phyloP scores from a whole-genome alignment of 768 basidiomycete genomes.

The Termitomyces sp. region DNA sequence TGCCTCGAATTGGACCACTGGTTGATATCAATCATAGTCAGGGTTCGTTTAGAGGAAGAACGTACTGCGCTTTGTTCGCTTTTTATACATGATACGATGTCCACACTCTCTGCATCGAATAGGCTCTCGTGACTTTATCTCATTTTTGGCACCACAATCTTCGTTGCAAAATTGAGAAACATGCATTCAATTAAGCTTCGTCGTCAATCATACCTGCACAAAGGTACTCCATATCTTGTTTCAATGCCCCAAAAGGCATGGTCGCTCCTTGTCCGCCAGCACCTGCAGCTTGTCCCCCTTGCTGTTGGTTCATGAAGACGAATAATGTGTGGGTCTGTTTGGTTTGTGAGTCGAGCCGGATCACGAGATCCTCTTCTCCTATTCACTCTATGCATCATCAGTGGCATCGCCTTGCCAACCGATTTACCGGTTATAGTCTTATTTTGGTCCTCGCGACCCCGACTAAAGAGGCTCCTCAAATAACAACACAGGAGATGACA shows the following conservation, averaged over 20 bases:
- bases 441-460: conserved; percentile 33
- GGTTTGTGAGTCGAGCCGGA: conserved; percentile 1
- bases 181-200: background rate
- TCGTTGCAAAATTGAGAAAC: conserved; percentile 11
- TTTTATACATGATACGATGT: conserved; percentile 99
- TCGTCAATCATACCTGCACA: conserved; percentile 60
- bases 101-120: conserved; percentile 96
- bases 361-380: no score
- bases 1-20: conserved; percentile 85
- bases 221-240: conserved; percentile 76
- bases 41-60: conserved; percentile 5
- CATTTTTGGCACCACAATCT: conserved; percentile 93
- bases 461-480: conserved; percentile 19
- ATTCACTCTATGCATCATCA: conserved; percentile 10
- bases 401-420: conserved; percentile 62
- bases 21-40: conserved; percentile 3
- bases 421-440: conserved; percentile 27
- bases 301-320: conserved; percentile 21
- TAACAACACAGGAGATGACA: conserved; percentile 43
- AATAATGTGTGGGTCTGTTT: conserved; percentile 14
- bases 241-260: conserved; percentile 29
- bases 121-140: conserved; percentile 85
- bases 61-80: conserved; percentile 89
- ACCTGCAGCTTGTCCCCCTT: conserved; percentile 13
- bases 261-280: conserved; percentile 16